Evolutionary conservation across 345 rosid species (phyloP).

Genomic region (Citrus trifoliata): DNA sequence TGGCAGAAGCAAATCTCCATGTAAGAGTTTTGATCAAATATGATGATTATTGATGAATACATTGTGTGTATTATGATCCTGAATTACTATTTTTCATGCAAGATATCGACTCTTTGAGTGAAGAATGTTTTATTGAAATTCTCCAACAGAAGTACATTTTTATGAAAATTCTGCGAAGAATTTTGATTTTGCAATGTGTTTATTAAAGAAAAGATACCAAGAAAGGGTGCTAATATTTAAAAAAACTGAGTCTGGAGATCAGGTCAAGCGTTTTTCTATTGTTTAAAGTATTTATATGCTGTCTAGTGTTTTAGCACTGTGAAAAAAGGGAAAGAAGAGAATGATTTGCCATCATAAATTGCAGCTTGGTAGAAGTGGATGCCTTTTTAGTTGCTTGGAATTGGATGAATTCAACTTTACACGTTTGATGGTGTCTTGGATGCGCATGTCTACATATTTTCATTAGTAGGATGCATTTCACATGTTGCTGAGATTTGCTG

Average conservation of each 20-base stretch:
- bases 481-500: background rate
- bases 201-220: background rate
- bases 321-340: background rate
- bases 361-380: background rate
- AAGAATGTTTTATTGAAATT: background rate
- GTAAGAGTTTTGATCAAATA: conserved; percentile 38
- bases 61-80: background rate
- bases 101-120: background rate
- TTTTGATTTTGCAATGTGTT: background rate
- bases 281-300: background rate
- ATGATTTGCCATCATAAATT: background rate
- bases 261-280: background rate
- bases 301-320: background rate
- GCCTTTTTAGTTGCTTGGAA: background rate
- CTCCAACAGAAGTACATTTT: background rate
- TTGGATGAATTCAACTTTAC: background rate
- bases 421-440: background rate
- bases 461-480: background rate
- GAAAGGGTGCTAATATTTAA: background rate
- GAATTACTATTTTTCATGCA: background rate
- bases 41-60: background rate
- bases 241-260: background rate
- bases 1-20: conserved; percentile 91
- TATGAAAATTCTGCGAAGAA: background rate
- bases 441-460: background rate